A percentile compares a stretch with the other conserved stretches of the same genome.
Evolutionary conservation across 805 yeast genomes (phyloP).

Genomic region (Saccharomycopsis javanensis): DNA sequence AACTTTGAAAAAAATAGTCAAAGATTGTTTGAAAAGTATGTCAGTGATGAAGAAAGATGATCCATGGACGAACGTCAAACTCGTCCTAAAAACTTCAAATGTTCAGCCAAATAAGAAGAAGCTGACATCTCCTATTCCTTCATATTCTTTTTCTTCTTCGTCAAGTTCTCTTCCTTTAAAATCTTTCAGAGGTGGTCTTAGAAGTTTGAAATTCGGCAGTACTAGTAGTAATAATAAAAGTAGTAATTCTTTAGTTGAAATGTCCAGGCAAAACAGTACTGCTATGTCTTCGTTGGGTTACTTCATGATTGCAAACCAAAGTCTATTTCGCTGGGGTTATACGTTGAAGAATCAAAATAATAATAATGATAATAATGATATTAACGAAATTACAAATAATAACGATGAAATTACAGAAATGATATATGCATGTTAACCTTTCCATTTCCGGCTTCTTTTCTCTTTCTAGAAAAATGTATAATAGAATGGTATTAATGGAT

Average conservation of each 20-base stretch:
- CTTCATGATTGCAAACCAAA: neutral
- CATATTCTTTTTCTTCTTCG: neutral
- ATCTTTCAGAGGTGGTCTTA: neutral
- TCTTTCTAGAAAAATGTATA: neutral
- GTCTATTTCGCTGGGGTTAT: neutral
- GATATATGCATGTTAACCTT: neutral
- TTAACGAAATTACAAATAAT: neutral
- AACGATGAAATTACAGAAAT: neutral
- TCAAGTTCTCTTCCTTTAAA: conserved; percentile 1
- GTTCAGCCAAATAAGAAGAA: neutral
- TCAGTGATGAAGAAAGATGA: conserved; percentile 12
- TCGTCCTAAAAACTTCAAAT: conserved; percentile 2
- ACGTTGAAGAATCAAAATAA: neutral
- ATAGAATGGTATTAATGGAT: neutral
- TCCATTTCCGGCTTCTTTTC: neutral
- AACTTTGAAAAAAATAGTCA: conserved; percentile 13
- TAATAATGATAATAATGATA: neutral
- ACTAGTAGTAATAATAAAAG: neutral
- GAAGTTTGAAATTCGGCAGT: neutral
- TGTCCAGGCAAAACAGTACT: neutral
- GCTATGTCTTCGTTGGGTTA: neutral
- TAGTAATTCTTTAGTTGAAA: neutral
- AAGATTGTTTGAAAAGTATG: conserved; percentile 18
- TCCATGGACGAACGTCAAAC: conserved; percentile 14
- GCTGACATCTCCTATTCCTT: neutral